phyloP scores from a whole-genome alignment of 192 early-diverging fungal species.

The Allomyces arbusculus region DNA sequence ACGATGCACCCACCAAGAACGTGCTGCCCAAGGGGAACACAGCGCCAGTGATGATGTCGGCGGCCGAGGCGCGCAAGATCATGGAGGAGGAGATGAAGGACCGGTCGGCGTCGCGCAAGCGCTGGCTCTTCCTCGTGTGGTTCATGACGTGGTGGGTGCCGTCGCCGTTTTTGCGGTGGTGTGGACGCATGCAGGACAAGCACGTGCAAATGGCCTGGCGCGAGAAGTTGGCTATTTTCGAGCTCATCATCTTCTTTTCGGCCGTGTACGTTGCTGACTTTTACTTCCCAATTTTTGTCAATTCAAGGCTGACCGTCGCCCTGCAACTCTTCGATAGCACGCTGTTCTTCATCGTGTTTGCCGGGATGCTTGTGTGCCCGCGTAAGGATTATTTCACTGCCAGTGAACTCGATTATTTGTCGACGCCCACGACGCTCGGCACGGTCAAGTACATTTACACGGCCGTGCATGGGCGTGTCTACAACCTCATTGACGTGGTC shows the following conservation, averaged over 20 bases:
- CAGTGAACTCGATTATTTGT: slow-evolving; percentile 25
- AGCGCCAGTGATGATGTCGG: too few relatives aligned
- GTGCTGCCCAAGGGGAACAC: too few relatives aligned
- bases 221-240: slow-evolving; percentile 82
- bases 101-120: slow-evolving; percentile 30
- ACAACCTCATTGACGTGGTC: neutral
- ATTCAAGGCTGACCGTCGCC: too few relatives aligned
- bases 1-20: too few relatives aligned
- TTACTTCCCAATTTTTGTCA: too few relatives aligned
- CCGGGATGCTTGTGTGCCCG: slow-evolving; percentile 54
- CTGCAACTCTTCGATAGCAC: slow-evolving; percentile 21
- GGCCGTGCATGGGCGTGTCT: neutral
- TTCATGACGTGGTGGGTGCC: slow-evolving; percentile 68
- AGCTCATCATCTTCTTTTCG: slow-evolving; percentile 61
- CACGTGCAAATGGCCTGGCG: slow-evolving; percentile 87
- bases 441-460: neutral
- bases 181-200: slow-evolving; percentile 55
- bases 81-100: slow-evolving; percentile 17
- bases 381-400: slow-evolving; percentile 48
- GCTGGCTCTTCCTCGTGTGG: slow-evolving; percentile 76
- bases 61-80: too few relatives aligned
- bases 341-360: slow-evolving; percentile 64
- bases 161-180: slow-evolving; percentile 31
- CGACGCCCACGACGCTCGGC: neutral
- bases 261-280: slow-evolving; percentile 3